These are phyloP conservation scores for Phialophora chinensis DNA, from an alignment of 2,329 filamentous ascomycete species.

Conservation along the genomic window DNA sequence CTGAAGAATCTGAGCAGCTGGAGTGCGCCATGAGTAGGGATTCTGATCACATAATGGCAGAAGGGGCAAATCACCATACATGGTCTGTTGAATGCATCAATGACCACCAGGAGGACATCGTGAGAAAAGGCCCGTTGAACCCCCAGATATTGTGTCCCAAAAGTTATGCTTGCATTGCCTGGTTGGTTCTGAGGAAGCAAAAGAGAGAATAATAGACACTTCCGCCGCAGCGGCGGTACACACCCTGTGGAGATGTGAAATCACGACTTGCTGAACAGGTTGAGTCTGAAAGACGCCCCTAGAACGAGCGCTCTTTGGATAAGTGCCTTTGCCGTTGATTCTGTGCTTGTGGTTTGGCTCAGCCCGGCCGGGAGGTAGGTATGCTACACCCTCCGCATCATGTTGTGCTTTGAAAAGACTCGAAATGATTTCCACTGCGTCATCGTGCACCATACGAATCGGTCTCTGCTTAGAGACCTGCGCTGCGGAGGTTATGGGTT, in stretches of 20 bases:
- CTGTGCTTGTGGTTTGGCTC: neutral
- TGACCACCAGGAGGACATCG: no score
- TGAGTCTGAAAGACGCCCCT: neutral
- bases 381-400: neutral
- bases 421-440: neutral
- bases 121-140: no score
- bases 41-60: neutral
- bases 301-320: neutral
- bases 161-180: neutral
- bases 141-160: no score
- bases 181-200: neutral
- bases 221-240: neutral
- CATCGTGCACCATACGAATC: neutral
- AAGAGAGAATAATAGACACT: neutral
- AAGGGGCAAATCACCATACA: no score
- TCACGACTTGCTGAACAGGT: neutral
- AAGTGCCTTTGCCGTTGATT: neutral
- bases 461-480: neutral
- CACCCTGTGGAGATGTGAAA: neutral
- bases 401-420: neutral
- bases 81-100: no score
- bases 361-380: neutral
- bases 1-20: slow-evolving; percentile 64
- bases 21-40: slow-evolving; percentile 34
- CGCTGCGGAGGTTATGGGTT: neutral